A percentile compares a stretch with the other conserved stretches of the same genome.
Evolutionary conservation across 768 basidiomycete genomes (phyloP).

Genomic region (Tylopilus felleus): DNA sequence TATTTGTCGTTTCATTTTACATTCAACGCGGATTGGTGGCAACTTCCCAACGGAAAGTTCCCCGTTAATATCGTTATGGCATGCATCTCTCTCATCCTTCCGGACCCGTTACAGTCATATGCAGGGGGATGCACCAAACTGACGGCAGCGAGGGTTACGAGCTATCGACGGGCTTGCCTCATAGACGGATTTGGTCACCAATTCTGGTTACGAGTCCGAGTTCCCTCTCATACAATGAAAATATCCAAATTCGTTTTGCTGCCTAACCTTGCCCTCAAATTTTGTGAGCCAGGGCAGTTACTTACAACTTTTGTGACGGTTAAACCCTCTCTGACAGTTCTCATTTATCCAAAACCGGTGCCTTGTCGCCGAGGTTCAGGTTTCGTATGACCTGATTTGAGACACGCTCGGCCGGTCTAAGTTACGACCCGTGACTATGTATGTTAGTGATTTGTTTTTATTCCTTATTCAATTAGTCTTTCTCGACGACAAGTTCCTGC

Average conservation of each 20-base stretch:
- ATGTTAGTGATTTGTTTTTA: conserved; percentile 15
- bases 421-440: conserved; percentile 17
- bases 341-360: conserved; percentile 32
- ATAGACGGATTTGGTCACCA: no score
- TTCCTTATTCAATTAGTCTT: conserved; percentile 35
- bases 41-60: conserved; percentile 18
- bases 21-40: conserved; percentile 9
- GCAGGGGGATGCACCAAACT: conserved; percentile 24
- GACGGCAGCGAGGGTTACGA: conserved; percentile 27
- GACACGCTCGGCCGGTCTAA: conserved; percentile 15
- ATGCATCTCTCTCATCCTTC: conserved; percentile 15
- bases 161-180: no score
- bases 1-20: conserved; percentile 11
- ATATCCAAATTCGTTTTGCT: conserved; percentile 21
- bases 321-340: conserved; percentile 23
- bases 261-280: conserved; percentile 19
- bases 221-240: conserved; percentile 12
- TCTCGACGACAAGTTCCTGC: conserved; percentile 33
- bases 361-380: conserved; percentile 14
- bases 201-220: conserved; percentile 9
- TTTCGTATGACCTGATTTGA: conserved; percentile 24
- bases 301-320: conserved; percentile 26
- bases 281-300: conserved; percentile 25
- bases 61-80: conserved; percentile 33
- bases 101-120: conserved; percentile 35